These are phyloP conservation scores for Pseudonitzschia multiseries DNA, from an alignment of 108 stramenopile species.

Conservation along the genomic window DNA sequence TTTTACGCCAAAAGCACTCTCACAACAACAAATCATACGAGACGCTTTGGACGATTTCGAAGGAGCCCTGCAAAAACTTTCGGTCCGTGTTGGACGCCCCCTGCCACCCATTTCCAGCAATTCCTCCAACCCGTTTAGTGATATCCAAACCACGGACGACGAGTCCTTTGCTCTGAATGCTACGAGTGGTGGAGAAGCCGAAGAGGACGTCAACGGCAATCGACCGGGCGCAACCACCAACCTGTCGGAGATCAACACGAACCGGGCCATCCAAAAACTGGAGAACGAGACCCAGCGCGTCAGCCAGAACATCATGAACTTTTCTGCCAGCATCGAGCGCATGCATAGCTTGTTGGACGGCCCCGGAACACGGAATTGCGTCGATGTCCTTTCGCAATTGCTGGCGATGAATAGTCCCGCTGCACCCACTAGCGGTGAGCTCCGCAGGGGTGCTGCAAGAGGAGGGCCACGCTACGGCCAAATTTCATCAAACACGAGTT, in stretches of 20 bases:
- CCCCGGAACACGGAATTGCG: constrained; percentile 23
- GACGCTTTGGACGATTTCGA: constrained; percentile 73
- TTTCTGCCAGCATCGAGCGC: constrained; percentile 58
- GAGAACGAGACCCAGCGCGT: constrained; percentile 83
- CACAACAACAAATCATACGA: constrained; percentile 74
- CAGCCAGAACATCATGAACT: constrained; percentile 66
- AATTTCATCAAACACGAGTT: background rate
- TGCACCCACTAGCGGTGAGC: background rate
- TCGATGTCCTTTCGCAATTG: constrained; percentile 19
- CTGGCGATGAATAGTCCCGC: background rate
- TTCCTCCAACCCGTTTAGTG: background rate
- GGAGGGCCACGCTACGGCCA: constrained; percentile 17
- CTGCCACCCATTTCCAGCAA: constrained; percentile 37
- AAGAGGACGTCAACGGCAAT: constrained; percentile 9
- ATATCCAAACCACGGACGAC: background rate
- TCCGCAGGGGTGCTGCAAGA: background rate
- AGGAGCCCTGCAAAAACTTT: constrained; percentile 51
- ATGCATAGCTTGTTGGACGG: constrained; percentile 38
- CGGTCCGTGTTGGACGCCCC: constrained; percentile 58
- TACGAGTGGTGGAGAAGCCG: constrained; percentile 4
- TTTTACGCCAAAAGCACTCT: constrained; percentile 79
- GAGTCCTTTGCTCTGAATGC: background rate
- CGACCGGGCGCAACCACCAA: constrained; percentile 19
- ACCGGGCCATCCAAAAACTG: constrained; percentile 62
- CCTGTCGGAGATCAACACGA: constrained; percentile 53